These are phyloP conservation scores for Mucor piriformis DNA, from an alignment of 371 early-diverging fungal genomes.

Conservation along the genomic window DNA sequence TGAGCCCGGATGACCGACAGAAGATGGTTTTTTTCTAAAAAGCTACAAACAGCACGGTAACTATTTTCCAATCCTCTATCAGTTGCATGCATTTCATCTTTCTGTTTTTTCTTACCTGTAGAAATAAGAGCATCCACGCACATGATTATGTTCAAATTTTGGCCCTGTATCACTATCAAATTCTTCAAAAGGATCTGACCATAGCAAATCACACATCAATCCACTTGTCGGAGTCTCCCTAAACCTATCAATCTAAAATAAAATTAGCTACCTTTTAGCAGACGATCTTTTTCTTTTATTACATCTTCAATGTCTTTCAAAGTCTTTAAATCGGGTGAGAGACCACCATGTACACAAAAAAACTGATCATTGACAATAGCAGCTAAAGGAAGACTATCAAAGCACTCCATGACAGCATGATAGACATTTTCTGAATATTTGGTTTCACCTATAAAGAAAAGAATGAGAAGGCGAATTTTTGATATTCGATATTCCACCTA, in stretches of 20 bases:
- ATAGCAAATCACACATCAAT: slow-evolving; percentile 96
- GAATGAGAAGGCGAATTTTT: neutral
- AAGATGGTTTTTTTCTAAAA: slow-evolving; percentile 92
- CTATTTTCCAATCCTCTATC: slow-evolving; percentile 47
- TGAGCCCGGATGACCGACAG: slow-evolving; percentile 96
- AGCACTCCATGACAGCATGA: slow-evolving; percentile 88
- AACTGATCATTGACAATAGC: slow-evolving; percentile 97
- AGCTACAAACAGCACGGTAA: slow-evolving; percentile 88
- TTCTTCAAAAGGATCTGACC: slow-evolving; percentile 97
- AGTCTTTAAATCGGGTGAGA: slow-evolving; percentile 93
- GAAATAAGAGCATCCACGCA: slow-evolving; percentile 96
- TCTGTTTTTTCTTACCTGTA: slow-evolving; percentile 63
- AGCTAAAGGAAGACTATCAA: slow-evolving; percentile 94
- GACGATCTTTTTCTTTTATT: slow-evolving; percentile 28
- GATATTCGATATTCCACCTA: slow-evolving; percentile 44
- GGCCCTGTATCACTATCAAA: slow-evolving; percentile 87
- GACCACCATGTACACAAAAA: slow-evolving; percentile 98
- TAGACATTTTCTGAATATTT: slow-evolving; percentile 95
- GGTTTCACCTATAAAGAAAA: slow-evolving; percentile 66
- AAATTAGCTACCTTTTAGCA: neutral
- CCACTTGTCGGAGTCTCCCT: slow-evolving; percentile 94
- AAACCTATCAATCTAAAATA: slow-evolving; percentile 85
- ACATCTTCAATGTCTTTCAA: slow-evolving; percentile 82
- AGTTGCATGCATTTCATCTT: neutral
- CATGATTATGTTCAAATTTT: slow-evolving; percentile 86